Evolutionary conservation across 495 filamentous ascomycete species (phyloP).

Genomic region (Penicillium cosmopolitanum): DNA sequence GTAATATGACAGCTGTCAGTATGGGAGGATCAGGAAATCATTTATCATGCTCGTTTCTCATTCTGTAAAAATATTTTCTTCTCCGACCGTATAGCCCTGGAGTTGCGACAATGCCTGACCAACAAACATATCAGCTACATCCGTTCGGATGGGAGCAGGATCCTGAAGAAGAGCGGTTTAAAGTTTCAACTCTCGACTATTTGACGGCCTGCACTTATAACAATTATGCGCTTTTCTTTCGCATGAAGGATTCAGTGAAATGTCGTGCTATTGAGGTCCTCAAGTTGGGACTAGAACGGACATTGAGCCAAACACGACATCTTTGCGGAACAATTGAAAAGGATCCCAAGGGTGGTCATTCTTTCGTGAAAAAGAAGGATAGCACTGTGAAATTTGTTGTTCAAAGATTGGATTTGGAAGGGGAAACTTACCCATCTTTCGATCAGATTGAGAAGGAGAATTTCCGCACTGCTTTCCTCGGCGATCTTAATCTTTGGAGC

Average conservation of each 20-base stretch:
- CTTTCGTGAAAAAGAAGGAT: conserved; percentile 45
- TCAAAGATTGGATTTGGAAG: conserved; percentile 42
- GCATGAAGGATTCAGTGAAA: conserved; percentile 37
- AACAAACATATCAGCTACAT: conserved; percentile 15
- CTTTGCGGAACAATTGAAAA: conserved; percentile 49
- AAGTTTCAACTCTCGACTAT: conserved; percentile 27
- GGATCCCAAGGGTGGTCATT: conserved; percentile 34
- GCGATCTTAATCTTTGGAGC: conserved; percentile 36
- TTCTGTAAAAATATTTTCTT: no score
- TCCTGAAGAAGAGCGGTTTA: conserved; percentile 27
- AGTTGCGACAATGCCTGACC: conserved; percentile 11
- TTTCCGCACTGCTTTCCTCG: conserved; percentile 19
- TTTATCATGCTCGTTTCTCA: no score
- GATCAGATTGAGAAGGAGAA: conserved; percentile 19
- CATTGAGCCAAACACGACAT: conserved; percentile 46
- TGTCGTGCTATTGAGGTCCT: conserved; percentile 27
- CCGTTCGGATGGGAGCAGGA: conserved; percentile 26
- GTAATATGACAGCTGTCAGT: no score
- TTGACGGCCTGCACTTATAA: conserved; percentile 23
- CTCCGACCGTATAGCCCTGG: no score
- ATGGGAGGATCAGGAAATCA: no score
- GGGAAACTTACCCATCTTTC: conserved; percentile 22
- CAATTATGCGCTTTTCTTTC: conserved; percentile 44
- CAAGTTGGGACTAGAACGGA: conserved; percentile 39
- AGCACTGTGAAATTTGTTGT: conserved; percentile 44